Conservation (phyloP, 139 green algal species). For the Limnomonas spitsbergensis region DNA sequence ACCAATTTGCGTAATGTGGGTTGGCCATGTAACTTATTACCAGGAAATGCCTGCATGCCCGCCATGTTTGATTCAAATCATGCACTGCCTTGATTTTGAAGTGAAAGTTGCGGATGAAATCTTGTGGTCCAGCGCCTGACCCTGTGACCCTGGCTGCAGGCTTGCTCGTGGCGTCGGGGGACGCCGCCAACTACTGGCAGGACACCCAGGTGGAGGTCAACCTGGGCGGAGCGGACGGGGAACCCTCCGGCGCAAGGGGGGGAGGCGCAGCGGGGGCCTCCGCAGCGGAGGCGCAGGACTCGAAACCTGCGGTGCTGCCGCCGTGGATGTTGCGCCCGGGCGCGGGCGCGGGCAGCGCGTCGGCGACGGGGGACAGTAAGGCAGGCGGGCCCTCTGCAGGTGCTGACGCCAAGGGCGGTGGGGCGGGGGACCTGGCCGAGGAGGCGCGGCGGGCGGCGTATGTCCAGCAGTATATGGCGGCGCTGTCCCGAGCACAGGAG, state of each 20-base stretch:
- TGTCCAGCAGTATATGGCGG: conserved; percentile 19
- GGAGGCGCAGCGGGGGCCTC: neutral
- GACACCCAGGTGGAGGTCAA: conserved; percentile 10
- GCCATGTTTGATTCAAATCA: neutral
- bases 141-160: neutral
- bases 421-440: neutral
- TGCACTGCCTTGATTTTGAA: neutral
- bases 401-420: neutral
- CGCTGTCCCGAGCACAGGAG: conserved; percentile 9
- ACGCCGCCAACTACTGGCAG: neutral
- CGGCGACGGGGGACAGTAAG: neutral
- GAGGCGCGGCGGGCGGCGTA: conserved; percentile 17
- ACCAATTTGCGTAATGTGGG: no score
- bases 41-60: conserved; percentile 13
- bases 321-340: neutral
- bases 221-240: neutral
- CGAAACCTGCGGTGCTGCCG: neutral
- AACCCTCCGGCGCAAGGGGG: neutral
- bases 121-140: neutral
- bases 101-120: neutral
- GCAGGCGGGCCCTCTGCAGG: no score
- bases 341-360: neutral
- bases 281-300: neutral
- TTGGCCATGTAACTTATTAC: conserved; percentile 10
- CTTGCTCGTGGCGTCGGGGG: neutral